Percentiles rank a stretch among this genome's conserved stretches.
These are phyloP conservation scores for Microbotryum silenes-acaulis DNA, from an alignment of 1,284 basidiomycete species.

Conservation along the genomic window DNA sequence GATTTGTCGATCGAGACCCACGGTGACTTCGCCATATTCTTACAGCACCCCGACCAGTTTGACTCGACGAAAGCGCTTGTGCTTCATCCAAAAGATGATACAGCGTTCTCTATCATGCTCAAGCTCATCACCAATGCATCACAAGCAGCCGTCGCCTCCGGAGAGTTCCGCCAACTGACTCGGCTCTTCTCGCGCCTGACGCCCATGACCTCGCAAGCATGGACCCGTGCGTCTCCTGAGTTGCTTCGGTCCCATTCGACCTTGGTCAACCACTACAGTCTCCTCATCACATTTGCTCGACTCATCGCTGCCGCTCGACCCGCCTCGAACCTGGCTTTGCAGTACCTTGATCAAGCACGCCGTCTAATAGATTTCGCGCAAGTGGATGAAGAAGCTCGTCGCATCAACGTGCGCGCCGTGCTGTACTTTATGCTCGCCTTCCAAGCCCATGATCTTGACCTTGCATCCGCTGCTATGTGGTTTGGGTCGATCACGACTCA, in stretches of 20 bases:
- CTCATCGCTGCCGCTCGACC: slow-evolving; percentile 64
- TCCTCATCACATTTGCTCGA: slow-evolving; percentile 66
- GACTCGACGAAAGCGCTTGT: slow-evolving; percentile 50
- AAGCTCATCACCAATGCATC: slow-evolving; percentile 60
- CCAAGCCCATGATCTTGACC: slow-evolving; percentile 52
- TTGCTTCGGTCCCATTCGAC: slow-evolving; percentile 57
- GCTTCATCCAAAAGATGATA: slow-evolving; percentile 53
- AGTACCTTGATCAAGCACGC: slow-evolving; percentile 55
- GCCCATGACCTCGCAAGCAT: slow-evolving; percentile 61
- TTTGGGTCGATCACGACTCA: slow-evolving; percentile 55
- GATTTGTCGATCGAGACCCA: slow-evolving; percentile 63
- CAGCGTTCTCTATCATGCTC: slow-evolving; percentile 70
- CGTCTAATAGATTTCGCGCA: slow-evolving; percentile 60
- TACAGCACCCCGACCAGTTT: slow-evolving; percentile 52
- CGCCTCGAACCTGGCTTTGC: slow-evolving; percentile 52
- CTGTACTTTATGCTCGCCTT: slow-evolving; percentile 66
- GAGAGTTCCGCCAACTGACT: slow-evolving; percentile 45
- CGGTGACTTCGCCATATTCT: slow-evolving; percentile 69
- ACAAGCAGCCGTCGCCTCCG: slow-evolving; percentile 40
- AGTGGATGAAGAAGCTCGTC: slow-evolving; percentile 62
- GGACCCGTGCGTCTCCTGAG: slow-evolving; percentile 52
- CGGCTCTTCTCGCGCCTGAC: slow-evolving; percentile 71
- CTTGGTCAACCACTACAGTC: slow-evolving; percentile 77
- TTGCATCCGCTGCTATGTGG: slow-evolving; percentile 59
- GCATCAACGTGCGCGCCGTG: slow-evolving; percentile 66